Conservation (phyloP, 2,329 filamentous ascomycete species). For the Beauveria australis region DNA sequence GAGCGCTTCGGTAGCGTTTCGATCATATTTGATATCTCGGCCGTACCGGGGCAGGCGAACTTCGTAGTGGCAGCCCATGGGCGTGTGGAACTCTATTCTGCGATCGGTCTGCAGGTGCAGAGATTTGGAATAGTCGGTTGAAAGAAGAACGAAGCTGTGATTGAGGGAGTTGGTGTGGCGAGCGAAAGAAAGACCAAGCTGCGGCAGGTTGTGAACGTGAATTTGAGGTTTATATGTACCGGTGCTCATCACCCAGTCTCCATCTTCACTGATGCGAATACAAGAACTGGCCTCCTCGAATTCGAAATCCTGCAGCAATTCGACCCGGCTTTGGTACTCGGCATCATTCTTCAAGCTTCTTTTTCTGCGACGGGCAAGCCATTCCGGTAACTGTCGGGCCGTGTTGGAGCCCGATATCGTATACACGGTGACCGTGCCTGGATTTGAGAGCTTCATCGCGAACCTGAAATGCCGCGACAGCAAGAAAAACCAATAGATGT, state of each 20-base stretch:
- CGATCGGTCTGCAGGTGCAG: constrained; percentile 89
- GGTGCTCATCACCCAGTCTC: constrained; percentile 94
- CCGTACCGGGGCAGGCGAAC: constrained; percentile 90
- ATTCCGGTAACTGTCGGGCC: constrained; percentile 83
- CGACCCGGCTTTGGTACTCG: constrained; percentile 88
- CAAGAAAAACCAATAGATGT: not conserved
- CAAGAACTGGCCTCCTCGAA: constrained; percentile 94
- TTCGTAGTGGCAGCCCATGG: constrained; percentile 77
- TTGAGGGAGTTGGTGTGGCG: constrained; percentile 90
- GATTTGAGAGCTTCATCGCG: constrained; percentile 72
- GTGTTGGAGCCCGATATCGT: constrained; percentile 89
- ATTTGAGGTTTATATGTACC: constrained; percentile 65
- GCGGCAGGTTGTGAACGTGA: constrained; percentile 89
- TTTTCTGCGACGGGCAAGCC: constrained; percentile 86
- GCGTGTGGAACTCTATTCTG: constrained; percentile 86
- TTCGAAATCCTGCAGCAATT: constrained; percentile 93
- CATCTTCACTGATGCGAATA: constrained; percentile 85
- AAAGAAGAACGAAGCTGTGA: constrained; percentile 81
- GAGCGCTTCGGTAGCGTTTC: constrained; percentile 72
- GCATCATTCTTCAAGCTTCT: constrained; percentile 84
- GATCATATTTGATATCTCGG: constrained; percentile 79
- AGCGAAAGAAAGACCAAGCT: constrained; percentile 86
- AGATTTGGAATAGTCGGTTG: constrained; percentile 87
- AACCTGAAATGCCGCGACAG: not conserved
- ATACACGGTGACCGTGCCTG: constrained; percentile 81